Evolutionary conservation across 345 rosid genomes (phyloP), one percentile per base, ranked within the genome.

Genomic region (Brassica rapa): DNA sequence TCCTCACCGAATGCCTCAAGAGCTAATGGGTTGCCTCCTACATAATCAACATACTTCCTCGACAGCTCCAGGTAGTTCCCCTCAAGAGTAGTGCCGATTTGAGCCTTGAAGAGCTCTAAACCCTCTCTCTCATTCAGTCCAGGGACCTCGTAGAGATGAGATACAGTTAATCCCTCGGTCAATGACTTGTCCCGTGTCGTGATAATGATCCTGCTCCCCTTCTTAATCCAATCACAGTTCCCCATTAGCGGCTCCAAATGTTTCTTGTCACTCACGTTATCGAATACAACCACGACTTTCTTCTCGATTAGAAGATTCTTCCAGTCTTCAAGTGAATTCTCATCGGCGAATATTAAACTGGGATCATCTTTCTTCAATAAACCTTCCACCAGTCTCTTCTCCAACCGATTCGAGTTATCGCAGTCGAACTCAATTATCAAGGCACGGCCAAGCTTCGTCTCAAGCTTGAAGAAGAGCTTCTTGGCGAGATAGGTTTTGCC

Each of bases 1-100:
- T n/a, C n/a, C n/a, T n/a, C n/a, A n/a, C n/a, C n/a, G n/a, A n/a
- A n/a, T n/a, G n/a, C n/a, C n/a, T n/a, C 9, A 19, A 87, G 77
- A 57, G 87, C 86, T 46, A 85, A 56, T 14, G 86, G 90, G 15
- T 82, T 41, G 0, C 90, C 88, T 5, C 76, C n/a, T 8, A 78
- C 77, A 75, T 39, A 78, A 14, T 11, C 23, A 4, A 78, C 66
- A 0, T 80, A 68, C 21, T 24, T 59, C 2, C 70, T 66, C 1
- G 84, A 65, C 1, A 83, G n/a, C 8, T 79, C 74, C 62, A 57
- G 14, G 30, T 41, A 67, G 4, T 64, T 53, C 15, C 39, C 55
- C 4, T 27, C 61, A 8, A 33, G 65, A 8, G 0, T 67, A 19
- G 8, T 3, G 11, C 49, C 10, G 0, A 27, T 3, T 16, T 65